phyloP scores from a whole-genome alignment of 305 asterid genomes.

The Fraxinus sp. region DNA sequence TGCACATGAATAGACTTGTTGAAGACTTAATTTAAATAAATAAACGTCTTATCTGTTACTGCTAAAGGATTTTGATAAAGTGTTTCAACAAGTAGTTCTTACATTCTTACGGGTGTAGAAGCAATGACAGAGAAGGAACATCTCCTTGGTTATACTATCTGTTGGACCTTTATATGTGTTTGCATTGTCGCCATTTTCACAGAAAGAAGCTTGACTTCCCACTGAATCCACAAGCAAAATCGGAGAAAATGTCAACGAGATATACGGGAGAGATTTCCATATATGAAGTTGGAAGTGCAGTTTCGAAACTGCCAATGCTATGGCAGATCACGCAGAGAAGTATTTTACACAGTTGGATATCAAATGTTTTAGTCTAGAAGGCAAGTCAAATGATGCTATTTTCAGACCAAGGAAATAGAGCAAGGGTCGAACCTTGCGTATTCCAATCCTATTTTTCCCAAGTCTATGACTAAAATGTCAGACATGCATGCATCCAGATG shows the following conservation, averaged over 20 bases:
- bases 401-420: not conserved
- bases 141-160: conserved; percentile 23
- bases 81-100: conserved; percentile 3
- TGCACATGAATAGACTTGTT: not conserved
- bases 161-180: conserved; percentile 16
- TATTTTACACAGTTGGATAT: not conserved
- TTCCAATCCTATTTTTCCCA: not conserved
- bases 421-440: not conserved
- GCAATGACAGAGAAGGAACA: conserved; percentile 38
- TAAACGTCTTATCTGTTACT: not conserved
- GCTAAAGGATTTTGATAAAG: not conserved
- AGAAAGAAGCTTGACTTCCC: conserved; percentile 23
- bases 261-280: not conserved
- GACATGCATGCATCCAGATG: not conserved
- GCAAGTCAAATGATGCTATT: not conserved
- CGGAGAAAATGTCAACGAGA: not conserved
- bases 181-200: conserved; percentile 36
- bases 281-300: not conserved
- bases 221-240: conserved; percentile 19
- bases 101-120: conserved; percentile 44
- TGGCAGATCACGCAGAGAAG: not conserved
- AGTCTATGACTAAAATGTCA: not conserved
- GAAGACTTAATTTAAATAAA: not conserved
- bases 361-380: conserved; percentile 31
- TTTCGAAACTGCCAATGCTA: not conserved